phyloP scores from a whole-genome alignment of 306 rosid species.

The Dalbergia cochinchinensis region DNA sequence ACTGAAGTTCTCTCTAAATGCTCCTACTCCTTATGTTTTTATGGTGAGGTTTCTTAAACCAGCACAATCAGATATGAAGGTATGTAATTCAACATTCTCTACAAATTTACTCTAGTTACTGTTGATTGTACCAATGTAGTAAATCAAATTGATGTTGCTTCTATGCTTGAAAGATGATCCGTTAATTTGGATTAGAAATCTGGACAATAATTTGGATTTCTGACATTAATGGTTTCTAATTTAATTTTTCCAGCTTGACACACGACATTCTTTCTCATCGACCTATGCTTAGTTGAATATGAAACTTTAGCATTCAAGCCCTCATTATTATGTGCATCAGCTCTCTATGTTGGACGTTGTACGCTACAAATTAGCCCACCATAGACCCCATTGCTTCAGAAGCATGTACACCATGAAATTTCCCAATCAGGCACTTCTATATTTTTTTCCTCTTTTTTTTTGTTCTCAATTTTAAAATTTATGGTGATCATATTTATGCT shows the following conservation, averaged over 20 bases:
- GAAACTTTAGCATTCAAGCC: conserved; percentile 83
- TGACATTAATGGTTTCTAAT: conserved; percentile 40
- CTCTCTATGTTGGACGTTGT: conserved; percentile 84
- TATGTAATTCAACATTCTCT: conserved; percentile 38
- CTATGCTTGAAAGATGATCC: conserved; percentile 8
- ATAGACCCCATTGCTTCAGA: conserved; percentile 80
- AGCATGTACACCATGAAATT: conserved; percentile 73
- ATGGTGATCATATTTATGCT: conserved; percentile 10
- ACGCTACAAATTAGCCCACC: conserved; percentile 69
- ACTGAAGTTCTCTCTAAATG: conserved; percentile 78
- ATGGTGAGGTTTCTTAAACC: conserved; percentile 96
- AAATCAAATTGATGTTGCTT: conserved; percentile 11
- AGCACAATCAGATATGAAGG: conserved; percentile 77
- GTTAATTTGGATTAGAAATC: conserved; percentile 41
- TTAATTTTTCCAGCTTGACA: conserved; percentile 72
- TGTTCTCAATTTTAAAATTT: conserved; percentile 25
- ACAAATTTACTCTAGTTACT: neutral
- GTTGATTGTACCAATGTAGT: conserved; percentile 6
- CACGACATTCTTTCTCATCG: conserved; percentile 76
- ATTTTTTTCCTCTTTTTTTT: neutral
- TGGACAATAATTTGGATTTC: conserved; percentile 27
- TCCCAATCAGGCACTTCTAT: conserved; percentile 69
- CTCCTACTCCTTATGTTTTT: conserved; percentile 91
- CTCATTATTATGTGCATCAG: conserved; percentile 89
- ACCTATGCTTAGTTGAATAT: conserved; percentile 77